These are phyloP conservation scores for Vachellia collinsii DNA, from an alignment of 306 rosid species.

Conservation along the genomic window DNA sequence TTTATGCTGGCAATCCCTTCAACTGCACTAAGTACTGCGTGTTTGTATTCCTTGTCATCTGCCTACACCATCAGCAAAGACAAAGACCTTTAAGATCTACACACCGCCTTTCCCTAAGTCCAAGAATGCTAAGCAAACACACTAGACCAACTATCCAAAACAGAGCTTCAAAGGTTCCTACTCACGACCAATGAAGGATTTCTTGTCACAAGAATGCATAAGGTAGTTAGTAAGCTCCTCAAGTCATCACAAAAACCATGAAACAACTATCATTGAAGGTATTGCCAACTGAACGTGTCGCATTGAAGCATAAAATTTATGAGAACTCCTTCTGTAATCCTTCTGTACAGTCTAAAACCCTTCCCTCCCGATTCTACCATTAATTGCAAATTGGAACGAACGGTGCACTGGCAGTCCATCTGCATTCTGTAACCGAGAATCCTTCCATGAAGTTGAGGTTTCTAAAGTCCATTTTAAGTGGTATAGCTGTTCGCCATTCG, in stretches of 20 bases:
- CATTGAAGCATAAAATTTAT: neutral
- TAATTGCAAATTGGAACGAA: slow-evolving; percentile 25
- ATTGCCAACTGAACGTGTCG: slow-evolving; percentile 19
- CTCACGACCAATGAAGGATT: slow-evolving; percentile 1
- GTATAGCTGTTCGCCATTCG: slow-evolving; percentile 20
- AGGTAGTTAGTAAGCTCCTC: slow-evolving; percentile 1
- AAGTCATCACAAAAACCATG: slow-evolving; percentile 17
- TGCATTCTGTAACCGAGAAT: slow-evolving; percentile 38
- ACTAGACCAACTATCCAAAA: slow-evolving; percentile 9
- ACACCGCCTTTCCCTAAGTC: neutral
- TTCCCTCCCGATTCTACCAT: neutral
- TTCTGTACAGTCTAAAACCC: slow-evolving; percentile 1
- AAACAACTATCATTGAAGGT: slow-evolving; percentile 5
- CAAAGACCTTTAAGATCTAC: neutral
- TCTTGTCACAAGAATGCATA: slow-evolving; percentile 17
- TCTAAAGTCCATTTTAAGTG: slow-evolving; percentile 5
- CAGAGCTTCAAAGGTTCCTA: slow-evolving; percentile 26
- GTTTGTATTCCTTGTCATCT: neutral
- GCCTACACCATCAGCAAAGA: neutral
- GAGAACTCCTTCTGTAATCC: slow-evolving; percentile 2
- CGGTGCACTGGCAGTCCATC: neutral
- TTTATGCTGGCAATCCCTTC: neutral
- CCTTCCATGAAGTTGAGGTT: slow-evolving; percentile 30
- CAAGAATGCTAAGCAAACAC: neutral
- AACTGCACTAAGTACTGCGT: neutral